These are phyloP conservation scores for Melastoma candidum DNA, from an alignment of 441 rosid species.

Conservation along the genomic window DNA sequence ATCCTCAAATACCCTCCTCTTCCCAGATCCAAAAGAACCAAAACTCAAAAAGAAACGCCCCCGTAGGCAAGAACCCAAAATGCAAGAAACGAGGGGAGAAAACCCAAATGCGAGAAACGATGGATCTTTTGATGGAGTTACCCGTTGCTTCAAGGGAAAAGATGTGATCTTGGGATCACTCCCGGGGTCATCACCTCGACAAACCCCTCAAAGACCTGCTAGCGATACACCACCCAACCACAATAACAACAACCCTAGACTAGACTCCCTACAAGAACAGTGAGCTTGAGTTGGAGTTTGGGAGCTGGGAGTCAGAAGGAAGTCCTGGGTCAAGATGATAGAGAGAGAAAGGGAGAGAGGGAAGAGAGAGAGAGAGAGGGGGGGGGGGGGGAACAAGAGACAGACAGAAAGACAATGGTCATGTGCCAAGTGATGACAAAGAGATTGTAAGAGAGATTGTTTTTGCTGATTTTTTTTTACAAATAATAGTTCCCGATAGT, in stretches of 20 bases:
- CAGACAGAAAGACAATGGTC: too few relatives aligned
- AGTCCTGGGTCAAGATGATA: conserved; percentile 2
- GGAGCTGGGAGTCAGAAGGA: not conserved
- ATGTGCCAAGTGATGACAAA: too few relatives aligned
- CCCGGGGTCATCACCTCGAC: not conserved
- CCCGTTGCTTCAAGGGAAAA: not conserved
- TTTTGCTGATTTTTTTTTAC: too few relatives aligned
- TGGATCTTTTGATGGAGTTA: too few relatives aligned
- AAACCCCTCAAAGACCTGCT: not conserved
- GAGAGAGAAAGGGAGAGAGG: not conserved
- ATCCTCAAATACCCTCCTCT: not conserved
- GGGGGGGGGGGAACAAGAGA: too few relatives aligned
- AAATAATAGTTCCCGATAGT: too few relatives aligned
- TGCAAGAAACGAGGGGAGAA: too few relatives aligned
- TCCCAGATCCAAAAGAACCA: conserved; percentile 8
- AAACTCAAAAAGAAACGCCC: not conserved
- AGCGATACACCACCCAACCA: conserved; percentile 1
- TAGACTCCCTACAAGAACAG: not conserved
- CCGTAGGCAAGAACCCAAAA: too few relatives aligned
- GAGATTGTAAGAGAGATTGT: too few relatives aligned
- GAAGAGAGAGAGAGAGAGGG: conserved; percentile 3
- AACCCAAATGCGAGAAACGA: too few relatives aligned
- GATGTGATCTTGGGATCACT: not conserved
- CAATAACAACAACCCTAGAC: conserved; percentile 8
- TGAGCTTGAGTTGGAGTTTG: not conserved